Base-by-base conservation (phyloP, 257 asterid species). In the Primulina huaijiensis region DNA sequence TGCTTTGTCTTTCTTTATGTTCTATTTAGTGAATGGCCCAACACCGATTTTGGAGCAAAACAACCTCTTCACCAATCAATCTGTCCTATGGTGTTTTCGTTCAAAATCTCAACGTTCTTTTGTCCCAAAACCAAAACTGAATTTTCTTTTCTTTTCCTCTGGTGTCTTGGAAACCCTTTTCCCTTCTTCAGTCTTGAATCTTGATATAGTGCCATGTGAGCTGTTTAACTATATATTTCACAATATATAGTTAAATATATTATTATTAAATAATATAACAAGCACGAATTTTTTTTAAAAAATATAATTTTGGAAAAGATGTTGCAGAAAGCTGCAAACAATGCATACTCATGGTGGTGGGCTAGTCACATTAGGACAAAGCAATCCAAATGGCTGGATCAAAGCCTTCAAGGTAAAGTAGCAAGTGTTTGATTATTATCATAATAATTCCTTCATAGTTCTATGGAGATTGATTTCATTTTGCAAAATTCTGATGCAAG, bases 381-480 rank as follows among this genome's bases (percentile, higher is more conserved):
- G 82, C 90, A 85, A 78, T 78, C 88, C n/a, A 85, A 85, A 82
- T 85, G 90, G 90, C 86, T 85, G 57, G 88, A 85, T 43, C 88
- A 85, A 65, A 68, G 81, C 80, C 73, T 85, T 56, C 79, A 74
- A 63, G 90, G 87, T 85, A 50, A 50, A 38, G 3, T 10, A 2
- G 58, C 2, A 27, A 1, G 12, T 12, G 8, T 12, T 14, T 9
- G n/a, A 1, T 33, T 8, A 5, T 8, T 65, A 7, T 30, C 11
- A 20, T 56, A 23, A 10, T 38, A 55, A 43, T 43, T 43, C n/a
- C 12, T 73, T 1, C 21, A 11, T 4, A 3, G 20, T 30, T 14
- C 7, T 3, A 10, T 16, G 33, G 31, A n/a, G 21, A 9, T 38
- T 65, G 7, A 0, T 65, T 56, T 34, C 3, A 43, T 12, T 43